Base-by-base conservation (phyloP, 2,329 filamentous ascomycete species). In the Venturiaceae sp. region DNA sequence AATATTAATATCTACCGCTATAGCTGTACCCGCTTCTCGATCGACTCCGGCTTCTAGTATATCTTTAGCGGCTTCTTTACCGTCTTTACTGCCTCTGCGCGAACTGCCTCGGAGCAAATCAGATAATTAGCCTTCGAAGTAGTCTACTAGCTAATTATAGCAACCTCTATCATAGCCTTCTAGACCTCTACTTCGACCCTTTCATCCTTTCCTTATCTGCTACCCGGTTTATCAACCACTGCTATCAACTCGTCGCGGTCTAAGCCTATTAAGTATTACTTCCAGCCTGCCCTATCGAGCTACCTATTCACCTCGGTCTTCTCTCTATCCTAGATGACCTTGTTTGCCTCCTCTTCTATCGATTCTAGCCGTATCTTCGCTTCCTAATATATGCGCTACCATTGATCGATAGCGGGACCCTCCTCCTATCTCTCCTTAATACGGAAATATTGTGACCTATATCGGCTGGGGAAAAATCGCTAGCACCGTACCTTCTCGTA, bases 21-120 rank as follows among this genome's bases (percentile, higher is more conserved):
- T 13, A 13, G 36, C 11, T 5, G 5, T 13, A 13, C 13, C 4
- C 36, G 36, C 36, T 13, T 37, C 4, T 37, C 13, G 13, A 37
- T 37, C 5, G 36, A 37, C 11, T 37, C 11, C 36, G 36, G 36
- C 4, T 37, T 16, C 36, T 13, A 37, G n/a, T 37, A 37, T 16
- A 16, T 37, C 36, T 37, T 16, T 16, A 37, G n/a, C 36, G 36
- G 61, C 59, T 57, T 13, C 56, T 60, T 65, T 47, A 54, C 23
- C 30, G 61, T 66, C 61, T 64, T 34, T 47, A 64, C 44, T 60
- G 62, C 63, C 61, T 65, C 57, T 19, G 55, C 65, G 8, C 53
- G 57, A 37, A 66, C 63, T 1, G 60, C 63, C 55, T 66, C 61
- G 32, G 65, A 53, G 16, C 41, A 53, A 28, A 66, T 39, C 44